phyloP scores from a whole-genome alignment of 352 stramenopile species.

The Pythium phragmiticola region DNA sequence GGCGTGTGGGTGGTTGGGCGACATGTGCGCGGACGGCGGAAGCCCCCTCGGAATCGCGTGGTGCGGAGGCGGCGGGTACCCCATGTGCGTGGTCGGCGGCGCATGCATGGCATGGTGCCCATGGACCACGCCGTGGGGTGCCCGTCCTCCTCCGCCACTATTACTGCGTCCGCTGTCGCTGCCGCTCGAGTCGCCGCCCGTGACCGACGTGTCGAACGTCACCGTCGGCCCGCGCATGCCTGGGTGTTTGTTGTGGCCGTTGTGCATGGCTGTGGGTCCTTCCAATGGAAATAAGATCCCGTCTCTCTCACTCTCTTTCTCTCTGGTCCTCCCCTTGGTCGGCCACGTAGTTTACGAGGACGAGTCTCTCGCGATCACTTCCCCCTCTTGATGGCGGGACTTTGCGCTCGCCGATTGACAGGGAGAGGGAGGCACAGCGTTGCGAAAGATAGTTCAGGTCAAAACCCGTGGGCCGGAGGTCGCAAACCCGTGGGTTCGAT shows the following conservation, averaged over 20 bases:
- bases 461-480: background rate
- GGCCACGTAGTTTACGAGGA: too few species aligned
- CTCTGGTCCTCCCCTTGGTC: too few species aligned
- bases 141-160: background rate
- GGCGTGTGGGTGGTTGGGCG: slow-evolving; percentile 3
- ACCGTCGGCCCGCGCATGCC: slow-evolving; percentile 39
- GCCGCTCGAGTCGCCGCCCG: slow-evolving; percentile 44
- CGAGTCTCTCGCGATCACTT: background rate
- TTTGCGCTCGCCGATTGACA: background rate
- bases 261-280: slow-evolving; percentile 30
- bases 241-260: slow-evolving; percentile 41
- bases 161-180: slow-evolving; percentile 40
- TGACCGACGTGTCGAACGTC: slow-evolving; percentile 69
- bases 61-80: background rate
- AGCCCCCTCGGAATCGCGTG: slow-evolving; percentile 4
- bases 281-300: background rate
- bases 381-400: background rate
- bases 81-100: background rate
- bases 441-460: background rate
- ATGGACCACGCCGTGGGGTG: background rate
- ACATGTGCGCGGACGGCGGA: slow-evolving; percentile 14
- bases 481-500: background rate
- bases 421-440: background rate
- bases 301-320: too few species aligned
- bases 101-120: slow-evolving; percentile 2